Base-by-base conservation (phyloP, 2,329 filamentous ascomycete species). In the Aspergillus quadricinctus region DNA sequence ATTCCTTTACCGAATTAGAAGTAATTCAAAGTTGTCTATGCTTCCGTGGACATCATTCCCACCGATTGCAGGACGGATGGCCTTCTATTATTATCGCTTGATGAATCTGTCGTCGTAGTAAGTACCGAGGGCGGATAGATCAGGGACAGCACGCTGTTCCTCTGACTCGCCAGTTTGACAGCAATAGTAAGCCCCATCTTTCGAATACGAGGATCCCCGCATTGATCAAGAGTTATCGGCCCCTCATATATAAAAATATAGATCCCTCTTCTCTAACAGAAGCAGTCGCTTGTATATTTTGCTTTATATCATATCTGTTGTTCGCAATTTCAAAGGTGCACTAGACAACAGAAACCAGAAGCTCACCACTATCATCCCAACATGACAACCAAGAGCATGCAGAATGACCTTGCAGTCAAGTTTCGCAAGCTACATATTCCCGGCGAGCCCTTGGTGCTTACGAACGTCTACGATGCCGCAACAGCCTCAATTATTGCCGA, bases 401-500 rank as follows among this genome's bases (percentile, higher is more conserved):
- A 61, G 48, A 64, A 64, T 51, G 52, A 57, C 31, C 57, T 59
- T 17, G 72, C 72, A 25, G 60, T 62, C 25, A 61, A 59, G 60
- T 59, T 81, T 71, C 57, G 70, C 62, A 50, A 69, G 64, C 78
- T 85, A 21, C 83, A 85, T 66, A 58, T 69, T 23, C 80, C 82
- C 0, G 77, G 78, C 2, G 64, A 73, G 0, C 83, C 83, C 11
- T 57, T 86, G 37, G 58, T 85, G 45, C 71, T 86, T 5, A 74
- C 81, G 10, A 86, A 86, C 61, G 72, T 83, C 59, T 84, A 80
- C 75, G 82, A 86, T 62, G 70, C 75, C 28, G 66, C 78, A 21
- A 79, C 81, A 3, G 79, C 83, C 40, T 66, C 69, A 14, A 64
- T 76, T 1, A 67, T 84, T 49, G 69, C 76, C 7, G 72, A 76